Evolutionary conservation across 192 early-diverging fungal genomes (phyloP), one percentile per base, ranked within the genome.

Genomic region (Podila minutissima): DNA sequence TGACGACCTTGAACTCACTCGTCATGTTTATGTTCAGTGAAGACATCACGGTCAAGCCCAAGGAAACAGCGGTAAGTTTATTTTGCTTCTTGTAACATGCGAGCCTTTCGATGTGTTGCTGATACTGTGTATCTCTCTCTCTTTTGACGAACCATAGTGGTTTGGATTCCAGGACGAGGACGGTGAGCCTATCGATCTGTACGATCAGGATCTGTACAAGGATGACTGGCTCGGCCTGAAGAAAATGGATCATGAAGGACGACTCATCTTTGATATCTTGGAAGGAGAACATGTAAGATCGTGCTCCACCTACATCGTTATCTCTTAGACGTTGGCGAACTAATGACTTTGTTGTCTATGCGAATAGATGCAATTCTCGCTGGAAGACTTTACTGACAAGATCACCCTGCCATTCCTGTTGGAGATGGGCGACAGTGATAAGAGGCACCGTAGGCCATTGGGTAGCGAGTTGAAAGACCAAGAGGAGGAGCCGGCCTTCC

Each of bases 21-120:
- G 95, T 97, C n/a, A 75, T 98, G 82, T 88, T 97, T 48, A 83
- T 84, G 82, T 99, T 99, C 70, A 75, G 67, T 37, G 73, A 94
- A 6, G 97, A 99, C 63, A 75, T 82, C 22, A 95, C 93, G 73
- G 93, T 98, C 53, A 87, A 85, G 38, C 94, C 94, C 22, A 82
- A 73, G 13, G 82, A 83, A 38, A 90, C 88, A 22, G 69, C 88
- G 35, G 90, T 90, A 84, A 79, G 83, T 75, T 9, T 46, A 17
- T 46, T 46, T 17, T 15, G 41, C 41, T 15, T 17, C 41, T 46
- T 13, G 15, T 15, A 46, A 46, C 22, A 57, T 20, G 37, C 19
- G 51, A 53, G 51, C 24, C 31, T 48, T 50, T 72, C 31, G 37
- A 26, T 48, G 57, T 73, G 31, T 53, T 33, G 24, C 8, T 35